Percentiles rank a stretch among this genome's conserved stretches.
phyloP scores from a whole-genome alignment of 192 early-diverging fungal species.

The Coemansia sp. region DNA sequence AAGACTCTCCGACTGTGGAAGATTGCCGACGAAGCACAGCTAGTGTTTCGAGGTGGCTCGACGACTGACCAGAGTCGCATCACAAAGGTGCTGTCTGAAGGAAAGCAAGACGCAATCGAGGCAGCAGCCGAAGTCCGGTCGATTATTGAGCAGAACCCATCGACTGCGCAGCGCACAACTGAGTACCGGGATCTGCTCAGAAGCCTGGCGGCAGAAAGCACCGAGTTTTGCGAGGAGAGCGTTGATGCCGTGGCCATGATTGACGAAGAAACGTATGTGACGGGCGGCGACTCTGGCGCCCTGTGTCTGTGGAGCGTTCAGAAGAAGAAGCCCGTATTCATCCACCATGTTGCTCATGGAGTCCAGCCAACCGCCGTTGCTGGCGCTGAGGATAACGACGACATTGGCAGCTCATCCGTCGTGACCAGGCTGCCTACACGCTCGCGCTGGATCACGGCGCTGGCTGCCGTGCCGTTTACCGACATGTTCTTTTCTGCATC shows the following conservation, averaged over 20 bases:
- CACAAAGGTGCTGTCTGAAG: slow-evolving; percentile 7
- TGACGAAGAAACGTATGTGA: slow-evolving; percentile 91
- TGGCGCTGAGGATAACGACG: neutral
- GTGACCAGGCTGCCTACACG: slow-evolving; percentile 7
- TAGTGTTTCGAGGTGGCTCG: slow-evolving; percentile 84
- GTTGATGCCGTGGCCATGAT: slow-evolving; percentile 87
- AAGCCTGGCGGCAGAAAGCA: slow-evolving; percentile 9
- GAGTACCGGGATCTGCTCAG: slow-evolving; percentile 20
- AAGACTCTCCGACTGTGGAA: slow-evolving; percentile 91
- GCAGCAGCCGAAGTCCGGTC: neutral
- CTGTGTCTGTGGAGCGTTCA: slow-evolving; percentile 91
- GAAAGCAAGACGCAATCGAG: neutral
- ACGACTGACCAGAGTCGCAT: slow-evolving; percentile 42
- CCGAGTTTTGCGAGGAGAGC: slow-evolving; percentile 56
- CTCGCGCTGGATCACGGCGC: slow-evolving; percentile 82
- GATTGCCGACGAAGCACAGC: slow-evolving; percentile 88
- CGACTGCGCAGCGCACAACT: neutral
- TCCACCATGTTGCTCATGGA: slow-evolving; percentile 74
- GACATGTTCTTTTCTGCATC: slow-evolving; percentile 90
- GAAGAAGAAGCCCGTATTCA: slow-evolving; percentile 91
- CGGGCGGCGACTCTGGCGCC: slow-evolving; percentile 80
- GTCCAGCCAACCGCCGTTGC: slow-evolving; percentile 25
- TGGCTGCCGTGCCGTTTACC: slow-evolving; percentile 78
- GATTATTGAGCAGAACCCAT: slow-evolving; percentile 1
- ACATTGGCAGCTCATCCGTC: neutral